Evolutionary conservation across 257 asterid species (phyloP), one percentile per base, ranked within the genome.

Genomic region (Nicotiana attenuata): DNA sequence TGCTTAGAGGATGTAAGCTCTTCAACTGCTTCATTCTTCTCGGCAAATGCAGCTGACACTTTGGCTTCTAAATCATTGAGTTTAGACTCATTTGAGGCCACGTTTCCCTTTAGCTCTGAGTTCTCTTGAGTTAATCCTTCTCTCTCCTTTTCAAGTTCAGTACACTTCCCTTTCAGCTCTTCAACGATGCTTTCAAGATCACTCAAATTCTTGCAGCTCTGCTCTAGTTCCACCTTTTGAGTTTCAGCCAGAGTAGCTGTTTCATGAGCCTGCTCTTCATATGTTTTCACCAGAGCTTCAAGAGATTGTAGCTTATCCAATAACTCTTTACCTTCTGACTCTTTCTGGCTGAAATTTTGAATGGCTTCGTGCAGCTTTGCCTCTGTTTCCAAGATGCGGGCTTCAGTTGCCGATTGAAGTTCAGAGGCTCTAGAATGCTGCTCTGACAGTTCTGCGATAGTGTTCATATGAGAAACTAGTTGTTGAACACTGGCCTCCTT

Each of bases 301-400:
- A 91, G 87, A 65, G 88, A 89, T 67, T 68, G 85, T 52, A 93
- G 84, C 91, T 93, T 94, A 84, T 89, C 92, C 59, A 81, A 76
- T 5, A 93, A 86, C 29, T 89, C 96, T 86, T 87, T 90, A 31
- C 91, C 94, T 87, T 95, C 97, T 10, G 91, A 91, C 85, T 95
- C 99, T 84, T 85, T 91, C 16, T 87, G 85, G 67, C 83, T 67
- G 60, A 88, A 85, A 33, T 87, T 91, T 84, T 90, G 88, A 33
- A 89, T 65, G 45, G 93, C 91, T 86, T 95, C 96, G 57, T 89
- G 93, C 90, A 95, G 80, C 86, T 83, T 85, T 60, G 87, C 88
- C 85, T 93, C 94, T 3, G 91, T 88, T 89, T 88, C 92, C 9
- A 89, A 88, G 76, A 89, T 47, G 20, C 91, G 92, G 63, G 92